Evolutionary conservation across 2,329 filamentous ascomycete genomes (phyloP).

Genomic region (Xylariaceae sp.): DNA sequence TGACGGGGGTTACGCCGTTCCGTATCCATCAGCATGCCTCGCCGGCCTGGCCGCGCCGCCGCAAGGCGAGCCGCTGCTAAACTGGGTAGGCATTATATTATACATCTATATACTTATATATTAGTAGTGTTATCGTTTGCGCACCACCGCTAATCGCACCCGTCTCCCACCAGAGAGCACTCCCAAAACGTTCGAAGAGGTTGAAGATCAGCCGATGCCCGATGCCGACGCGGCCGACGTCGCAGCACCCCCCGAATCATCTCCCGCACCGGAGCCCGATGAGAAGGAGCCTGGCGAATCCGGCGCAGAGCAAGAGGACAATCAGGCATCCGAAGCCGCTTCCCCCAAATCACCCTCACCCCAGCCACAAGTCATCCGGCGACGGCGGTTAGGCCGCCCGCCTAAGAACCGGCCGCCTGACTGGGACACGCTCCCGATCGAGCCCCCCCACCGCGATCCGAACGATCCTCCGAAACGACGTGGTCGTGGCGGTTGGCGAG

Average conservation of each 20-base stretch:
- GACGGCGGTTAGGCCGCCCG: slow-evolving; percentile 76
- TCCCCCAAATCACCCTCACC: slow-evolving; percentile 49
- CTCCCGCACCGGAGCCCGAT: slow-evolving; percentile 19
- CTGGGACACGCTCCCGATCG: slow-evolving; percentile 60
- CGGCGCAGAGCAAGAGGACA: slow-evolving; percentile 28
- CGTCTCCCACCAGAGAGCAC: slow-evolving; percentile 42
- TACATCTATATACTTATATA: background rate
- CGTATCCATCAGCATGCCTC: slow-evolving; percentile 25
- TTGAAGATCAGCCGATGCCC: slow-evolving; percentile 45
- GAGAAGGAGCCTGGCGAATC: slow-evolving; percentile 39
- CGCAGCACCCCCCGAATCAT: slow-evolving; percentile 21
- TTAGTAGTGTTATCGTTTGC: background rate
- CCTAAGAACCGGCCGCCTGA: slow-evolving; percentile 79
- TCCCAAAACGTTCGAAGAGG: slow-evolving; percentile 44
- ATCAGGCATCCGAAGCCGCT: slow-evolving; percentile 32
- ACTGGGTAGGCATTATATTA: slow-evolving; percentile 31
- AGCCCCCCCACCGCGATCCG: slow-evolving; percentile 47
- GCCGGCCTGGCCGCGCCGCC: slow-evolving; percentile 39
- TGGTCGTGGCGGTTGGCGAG: slow-evolving; percentile 66
- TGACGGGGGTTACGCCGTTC: background rate
- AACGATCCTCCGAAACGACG: slow-evolving; percentile 56
- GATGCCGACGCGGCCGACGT: slow-evolving; percentile 37
- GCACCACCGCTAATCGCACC: background rate
- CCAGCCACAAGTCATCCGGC: slow-evolving; percentile 59
- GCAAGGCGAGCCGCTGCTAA: slow-evolving; percentile 40